phyloP scores from a whole-genome alignment of 257 asterid species.

The Linderniella brevidens region DNA sequence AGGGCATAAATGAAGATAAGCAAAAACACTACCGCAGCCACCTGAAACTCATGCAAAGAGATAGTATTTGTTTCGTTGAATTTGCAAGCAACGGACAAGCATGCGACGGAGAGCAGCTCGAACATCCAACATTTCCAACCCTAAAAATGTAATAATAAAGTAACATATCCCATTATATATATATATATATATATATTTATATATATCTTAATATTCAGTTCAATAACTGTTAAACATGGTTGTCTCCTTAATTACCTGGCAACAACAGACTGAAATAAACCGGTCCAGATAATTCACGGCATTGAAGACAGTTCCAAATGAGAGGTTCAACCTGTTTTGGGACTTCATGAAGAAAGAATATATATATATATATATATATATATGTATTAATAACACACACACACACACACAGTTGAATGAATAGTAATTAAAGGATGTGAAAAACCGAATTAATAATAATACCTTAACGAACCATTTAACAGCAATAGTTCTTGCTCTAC shows the following conservation, averaged over 20 bases:
- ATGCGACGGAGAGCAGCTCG: conserved; percentile 46
- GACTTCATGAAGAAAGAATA: conserved; percentile 19
- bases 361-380: neutral
- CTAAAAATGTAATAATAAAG: no score
- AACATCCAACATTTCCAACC: conserved; percentile 49
- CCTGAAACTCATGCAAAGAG: conserved; percentile 45
- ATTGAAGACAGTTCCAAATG: conserved; percentile 27
- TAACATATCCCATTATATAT: no score
- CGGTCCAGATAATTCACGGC: conserved; percentile 71
- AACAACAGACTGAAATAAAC: conserved; percentile 28
- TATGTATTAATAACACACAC: neutral
- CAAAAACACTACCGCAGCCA: no score
- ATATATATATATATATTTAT: no score
- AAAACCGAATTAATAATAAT: neutral
- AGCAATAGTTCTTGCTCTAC: conserved; percentile 24
- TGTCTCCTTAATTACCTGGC: no score
- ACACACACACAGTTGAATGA: neutral
- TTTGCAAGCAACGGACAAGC: conserved; percentile 53
- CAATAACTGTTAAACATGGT: no score
- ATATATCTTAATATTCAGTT: no score
- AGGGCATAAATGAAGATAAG: neutral
- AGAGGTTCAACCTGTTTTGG: conserved; percentile 35
- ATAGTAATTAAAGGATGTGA: neutral
- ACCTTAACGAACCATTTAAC: conserved; percentile 52
- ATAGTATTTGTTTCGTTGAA: conserved; percentile 29